phyloP scores from a whole-genome alignment of 495 filamentous ascomycete species.

The Glarea lozoyensis region DNA sequence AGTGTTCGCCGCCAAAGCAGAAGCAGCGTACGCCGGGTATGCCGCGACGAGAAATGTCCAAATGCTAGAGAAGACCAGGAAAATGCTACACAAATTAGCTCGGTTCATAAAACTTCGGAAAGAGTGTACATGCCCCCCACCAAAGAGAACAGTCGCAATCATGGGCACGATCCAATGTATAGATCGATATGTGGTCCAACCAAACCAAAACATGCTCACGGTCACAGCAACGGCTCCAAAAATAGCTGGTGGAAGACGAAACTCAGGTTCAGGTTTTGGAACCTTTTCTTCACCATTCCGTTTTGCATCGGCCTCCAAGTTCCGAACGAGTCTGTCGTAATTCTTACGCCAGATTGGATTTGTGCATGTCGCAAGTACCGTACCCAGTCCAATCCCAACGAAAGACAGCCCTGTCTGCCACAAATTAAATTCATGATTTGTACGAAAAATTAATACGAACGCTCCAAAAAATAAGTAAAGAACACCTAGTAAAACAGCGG shows the following conservation, averaged over 20 bases:
- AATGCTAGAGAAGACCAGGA: constrained; percentile 73
- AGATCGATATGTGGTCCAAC: constrained; percentile 59
- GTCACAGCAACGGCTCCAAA: constrained; percentile 71
- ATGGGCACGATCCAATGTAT: constrained; percentile 81
- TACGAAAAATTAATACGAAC: constrained; percentile 73
- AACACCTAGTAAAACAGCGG: constrained; percentile 77
- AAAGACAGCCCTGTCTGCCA: constrained; percentile 80
- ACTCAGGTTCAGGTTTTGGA: constrained; percentile 94
- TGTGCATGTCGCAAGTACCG: constrained; percentile 57
- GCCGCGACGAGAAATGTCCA: constrained; percentile 94
- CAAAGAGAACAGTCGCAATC: constrained; percentile 40
- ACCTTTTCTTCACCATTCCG: constrained; percentile 45
- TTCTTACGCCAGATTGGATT: constrained; percentile 73
- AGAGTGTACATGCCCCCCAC: too few relatives aligned
- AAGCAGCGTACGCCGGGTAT: constrained; percentile 83
- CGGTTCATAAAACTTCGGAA: too few relatives aligned
- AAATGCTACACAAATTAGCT: too few relatives aligned
- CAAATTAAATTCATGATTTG: constrained; percentile 68
- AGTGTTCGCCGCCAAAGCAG: constrained; percentile 25
- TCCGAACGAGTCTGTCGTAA: constrained; percentile 52
- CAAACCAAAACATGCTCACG: constrained; percentile 77
- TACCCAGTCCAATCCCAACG: constrained; percentile 71
- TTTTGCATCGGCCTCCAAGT: constrained; percentile 44
- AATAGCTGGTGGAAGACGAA: constrained; percentile 75
- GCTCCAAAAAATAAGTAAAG: constrained; percentile 95